Evolutionary conservation across 352 stramenopile genomes (phyloP), one percentile per base, ranked within the genome.

Genomic region (Phytophthora podocarpi): DNA sequence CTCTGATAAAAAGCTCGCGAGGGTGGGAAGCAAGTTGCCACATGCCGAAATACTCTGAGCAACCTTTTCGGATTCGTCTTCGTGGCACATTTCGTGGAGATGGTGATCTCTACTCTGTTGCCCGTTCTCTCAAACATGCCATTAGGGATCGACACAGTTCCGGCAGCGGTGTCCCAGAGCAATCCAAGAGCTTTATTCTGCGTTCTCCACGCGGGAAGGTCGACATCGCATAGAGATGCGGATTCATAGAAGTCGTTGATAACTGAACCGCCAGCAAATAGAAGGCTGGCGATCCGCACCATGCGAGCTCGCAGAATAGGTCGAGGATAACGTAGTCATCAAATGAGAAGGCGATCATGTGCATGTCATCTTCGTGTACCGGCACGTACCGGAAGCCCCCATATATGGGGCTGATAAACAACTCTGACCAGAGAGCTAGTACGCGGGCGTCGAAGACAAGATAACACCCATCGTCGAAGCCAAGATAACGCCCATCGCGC

Each of bases 381-480:
- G 62, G 49, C 21, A 74, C 52, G 67, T 74, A 55, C 12, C 67
- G 41, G 23, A 79, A 79, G 1, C 62, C 70, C 5, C 66, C 58
- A 12, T 52, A 50, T 12, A 68, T 59, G 50, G 53, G 51, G 21
- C 52, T 70, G 2, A 64, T 31, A 9, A 70, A 59, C 1, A 64
- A 0, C 9, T 64, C 39, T 0, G 24, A 39, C 37, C 46, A 70
- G 2, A 56, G 34, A 0, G 3, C 20, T 0, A 62, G 27, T 3
- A 58, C 5, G 1, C 24, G 13, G 4, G 40, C n/a, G 12, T 68
- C 28, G 1, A 63, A 15, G 1, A 59, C 53, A 1, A 59, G 16
- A 12, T 54, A 63, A 12, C 51, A n/a, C n/a, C n/a, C n/a, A n/a
- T n/a, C n/a, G n/a, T n/a, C n/a, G n/a, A n/a, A n/a, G n/a, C n/a